A percentile compares a stretch with the other conserved stretches of the same genome.
Conservation (phyloP, 768 basidiomycete species). For the Leccinellum albellum region DNA sequence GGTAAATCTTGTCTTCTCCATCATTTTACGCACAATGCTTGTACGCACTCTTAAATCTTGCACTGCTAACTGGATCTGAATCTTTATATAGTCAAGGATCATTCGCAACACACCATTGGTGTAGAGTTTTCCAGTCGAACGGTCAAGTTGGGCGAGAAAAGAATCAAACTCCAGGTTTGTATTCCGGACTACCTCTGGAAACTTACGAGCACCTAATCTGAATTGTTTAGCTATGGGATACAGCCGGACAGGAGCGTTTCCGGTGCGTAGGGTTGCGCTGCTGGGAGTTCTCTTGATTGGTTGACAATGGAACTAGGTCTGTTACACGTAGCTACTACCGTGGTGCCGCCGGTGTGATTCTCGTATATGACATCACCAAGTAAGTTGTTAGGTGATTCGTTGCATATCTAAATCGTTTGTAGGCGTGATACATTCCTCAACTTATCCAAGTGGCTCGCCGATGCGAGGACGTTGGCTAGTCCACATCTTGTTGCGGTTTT, state of each 20-base stretch:
- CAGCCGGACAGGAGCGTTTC: slow-evolving; percentile 94
- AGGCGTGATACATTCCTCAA: slow-evolving; percentile 87
- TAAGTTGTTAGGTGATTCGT: slow-evolving; percentile 29
- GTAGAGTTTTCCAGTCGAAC: slow-evolving; percentile 97
- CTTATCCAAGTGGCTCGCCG: slow-evolving; percentile 85
- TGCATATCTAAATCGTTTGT: slow-evolving; percentile 5
- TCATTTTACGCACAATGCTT: slow-evolving; percentile 94
- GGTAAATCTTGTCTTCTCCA: slow-evolving; percentile 97
- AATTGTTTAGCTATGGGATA: slow-evolving; percentile 82
- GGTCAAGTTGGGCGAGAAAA: slow-evolving; percentile 88
- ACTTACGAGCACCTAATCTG: slow-evolving; percentile 10
- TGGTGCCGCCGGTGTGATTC: slow-evolving; percentile 86
- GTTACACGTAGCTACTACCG: slow-evolving; percentile 96
- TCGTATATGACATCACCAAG: slow-evolving; percentile 94
- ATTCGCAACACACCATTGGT: slow-evolving; percentile 97
- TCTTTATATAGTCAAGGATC: slow-evolving; percentile 77
- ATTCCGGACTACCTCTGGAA: not conserved
- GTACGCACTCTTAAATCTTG: slow-evolving; percentile 47
- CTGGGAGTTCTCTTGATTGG: slow-evolving; percentile 5
- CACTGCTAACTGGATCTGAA: slow-evolving; percentile 5
- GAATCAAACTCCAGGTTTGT: slow-evolving; percentile 89
- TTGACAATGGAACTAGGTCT: slow-evolving; percentile 46
- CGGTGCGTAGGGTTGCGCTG: slow-evolving; percentile 45
- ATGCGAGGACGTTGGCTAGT: slow-evolving; percentile 89
- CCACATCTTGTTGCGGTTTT: slow-evolving; percentile 86